Conservation (phyloP, 352 stramenopile species). For the Pythium oligandrum region DNA sequence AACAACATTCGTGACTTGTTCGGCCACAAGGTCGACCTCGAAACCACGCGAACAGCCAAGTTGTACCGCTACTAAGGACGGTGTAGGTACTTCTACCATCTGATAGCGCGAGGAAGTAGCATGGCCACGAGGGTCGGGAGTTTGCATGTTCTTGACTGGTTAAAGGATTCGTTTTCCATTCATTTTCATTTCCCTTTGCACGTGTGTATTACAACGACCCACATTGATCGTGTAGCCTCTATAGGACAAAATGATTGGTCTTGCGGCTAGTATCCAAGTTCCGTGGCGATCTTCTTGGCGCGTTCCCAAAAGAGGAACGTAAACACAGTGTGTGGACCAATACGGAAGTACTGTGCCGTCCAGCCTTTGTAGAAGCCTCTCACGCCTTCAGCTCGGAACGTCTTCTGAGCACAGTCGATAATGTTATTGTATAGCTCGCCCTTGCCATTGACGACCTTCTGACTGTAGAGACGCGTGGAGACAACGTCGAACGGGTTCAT, state of each 20-base stretch:
- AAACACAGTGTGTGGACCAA: slow-evolving; percentile 82
- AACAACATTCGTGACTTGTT: slow-evolving; percentile 99
- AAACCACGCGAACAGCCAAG: slow-evolving; percentile 92
- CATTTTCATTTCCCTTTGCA: slow-evolving; percentile 6
- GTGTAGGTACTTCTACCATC: too few species aligned
- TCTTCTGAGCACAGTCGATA: slow-evolving; percentile 77
- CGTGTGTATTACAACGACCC: background rate
- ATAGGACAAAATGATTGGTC: background rate
- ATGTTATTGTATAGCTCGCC: slow-evolving; percentile 73
- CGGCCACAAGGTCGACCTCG: slow-evolving; percentile 98
- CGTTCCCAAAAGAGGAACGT: slow-evolving; percentile 88
- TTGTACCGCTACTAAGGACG: slow-evolving; percentile 73
- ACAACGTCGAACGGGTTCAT: slow-evolving; percentile 90
- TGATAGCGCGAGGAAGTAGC: background rate
- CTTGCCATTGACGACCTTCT: slow-evolving; percentile 84
- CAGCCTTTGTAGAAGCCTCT: slow-evolving; percentile 86
- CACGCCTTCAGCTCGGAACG: slow-evolving; percentile 70
- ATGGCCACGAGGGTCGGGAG: background rate
- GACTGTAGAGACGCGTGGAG: slow-evolving; percentile 83
- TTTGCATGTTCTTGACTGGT: slow-evolving; percentile 2
- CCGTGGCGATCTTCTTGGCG: slow-evolving; percentile 60
- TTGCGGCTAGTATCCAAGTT: slow-evolving; percentile 51
- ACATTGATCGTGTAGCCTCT: too few species aligned
- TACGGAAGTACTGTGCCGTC: slow-evolving; percentile 82
- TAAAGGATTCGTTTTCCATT: background rate